A percentile compares a stretch with the other conserved stretches of the same genome.
Evolutionary conservation across 2,329 filamentous ascomycete species (phyloP).

Genomic region (Aspergillus melleus): DNA sequence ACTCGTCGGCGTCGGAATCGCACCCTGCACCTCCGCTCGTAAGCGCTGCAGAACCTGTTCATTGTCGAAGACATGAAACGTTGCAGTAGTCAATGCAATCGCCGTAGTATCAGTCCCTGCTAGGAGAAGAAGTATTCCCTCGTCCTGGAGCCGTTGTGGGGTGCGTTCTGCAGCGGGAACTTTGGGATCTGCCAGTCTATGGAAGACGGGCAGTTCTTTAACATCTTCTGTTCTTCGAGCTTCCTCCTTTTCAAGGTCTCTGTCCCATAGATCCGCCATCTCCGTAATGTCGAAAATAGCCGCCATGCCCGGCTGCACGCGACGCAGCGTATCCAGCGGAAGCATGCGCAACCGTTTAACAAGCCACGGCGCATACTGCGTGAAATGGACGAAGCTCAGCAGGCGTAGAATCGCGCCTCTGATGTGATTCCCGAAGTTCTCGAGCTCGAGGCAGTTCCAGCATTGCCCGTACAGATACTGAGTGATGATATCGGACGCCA

Average conservation of each 20-base stretch:
- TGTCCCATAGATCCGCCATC: too few relatives aligned
- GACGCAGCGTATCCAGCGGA: too few relatives aligned
- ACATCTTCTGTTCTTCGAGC: too few relatives aligned
- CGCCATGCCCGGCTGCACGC: too few relatives aligned
- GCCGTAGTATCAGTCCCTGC: conserved; percentile 44
- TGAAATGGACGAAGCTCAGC: too few relatives aligned
- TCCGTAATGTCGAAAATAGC: too few relatives aligned
- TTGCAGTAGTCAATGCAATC: conserved; percentile 25
- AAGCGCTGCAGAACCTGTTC: conserved; percentile 18
- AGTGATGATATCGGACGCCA: conserved; percentile 39
- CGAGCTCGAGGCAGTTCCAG: conserved; percentile 32
- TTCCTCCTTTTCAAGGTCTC: too few relatives aligned
- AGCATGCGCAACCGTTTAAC: too few relatives aligned
- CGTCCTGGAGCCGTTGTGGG: conserved; percentile 22
- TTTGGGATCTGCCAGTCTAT: background rate
- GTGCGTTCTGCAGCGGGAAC: conserved; percentile 5
- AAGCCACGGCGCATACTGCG: too few relatives aligned
- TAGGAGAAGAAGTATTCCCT: conserved; percentile 39
- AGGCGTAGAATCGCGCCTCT: conserved; percentile 9
- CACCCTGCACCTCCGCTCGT: conserved; percentile 27
- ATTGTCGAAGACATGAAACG: conserved; percentile 28
- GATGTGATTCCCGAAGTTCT: conserved; percentile 23
- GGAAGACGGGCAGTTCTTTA: conserved; percentile 5
- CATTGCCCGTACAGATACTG: conserved; percentile 38
- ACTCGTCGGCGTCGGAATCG: conserved; percentile 27